Evolutionary conservation across 2,329 filamentous ascomycete genomes (phyloP).

Genomic region (Didymella pomorum): DNA sequence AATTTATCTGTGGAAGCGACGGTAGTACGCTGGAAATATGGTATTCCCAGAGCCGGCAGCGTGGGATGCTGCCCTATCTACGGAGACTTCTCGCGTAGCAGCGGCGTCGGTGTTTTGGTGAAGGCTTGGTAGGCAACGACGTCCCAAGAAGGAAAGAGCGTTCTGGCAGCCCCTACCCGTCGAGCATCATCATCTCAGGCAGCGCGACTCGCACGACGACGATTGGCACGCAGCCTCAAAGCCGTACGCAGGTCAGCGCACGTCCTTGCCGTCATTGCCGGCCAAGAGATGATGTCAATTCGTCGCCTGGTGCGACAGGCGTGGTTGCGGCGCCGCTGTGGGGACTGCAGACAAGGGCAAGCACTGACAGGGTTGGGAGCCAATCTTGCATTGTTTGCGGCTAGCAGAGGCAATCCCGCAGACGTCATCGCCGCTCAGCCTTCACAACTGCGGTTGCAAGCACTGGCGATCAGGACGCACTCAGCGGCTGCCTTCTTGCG

Average conservation of each 20-base stretch:
- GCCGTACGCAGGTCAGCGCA: neutral
- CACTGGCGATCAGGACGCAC: constrained; percentile 13
- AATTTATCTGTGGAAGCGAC: constrained; percentile 6
- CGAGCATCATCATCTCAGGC: constrained; percentile 10
- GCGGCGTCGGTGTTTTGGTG: constrained; percentile 3
- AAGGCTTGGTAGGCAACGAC: constrained; percentile 5
- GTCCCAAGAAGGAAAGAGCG: constrained; percentile 9
- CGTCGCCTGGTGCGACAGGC: constrained; percentile 17
- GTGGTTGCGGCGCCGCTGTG: constrained; percentile 18
- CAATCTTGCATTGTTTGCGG: constrained; percentile 13
- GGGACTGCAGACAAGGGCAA: constrained; percentile 1
- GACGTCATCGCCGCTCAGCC: constrained; percentile 20
- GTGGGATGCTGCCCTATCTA: neutral
- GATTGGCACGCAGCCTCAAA: constrained; percentile 6
- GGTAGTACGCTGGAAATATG: constrained; percentile 1
- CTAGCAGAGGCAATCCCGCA: constrained; percentile 5
- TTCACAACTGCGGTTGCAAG: constrained; percentile 14
- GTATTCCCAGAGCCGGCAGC: neutral
- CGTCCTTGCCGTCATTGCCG: constrained; percentile 1
- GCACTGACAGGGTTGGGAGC: neutral
- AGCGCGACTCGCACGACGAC: neutral
- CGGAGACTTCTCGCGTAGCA: neutral
- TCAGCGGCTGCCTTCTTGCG: constrained; percentile 3
- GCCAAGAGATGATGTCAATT: constrained; percentile 18
- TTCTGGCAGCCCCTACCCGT: neutral